A percentile compares a stretch with the other conserved stretches of the same genome.
Evolutionary conservation across 164 flowering plant species (phyloP).

Genomic region (Tetrastigma voinierianum): DNA sequence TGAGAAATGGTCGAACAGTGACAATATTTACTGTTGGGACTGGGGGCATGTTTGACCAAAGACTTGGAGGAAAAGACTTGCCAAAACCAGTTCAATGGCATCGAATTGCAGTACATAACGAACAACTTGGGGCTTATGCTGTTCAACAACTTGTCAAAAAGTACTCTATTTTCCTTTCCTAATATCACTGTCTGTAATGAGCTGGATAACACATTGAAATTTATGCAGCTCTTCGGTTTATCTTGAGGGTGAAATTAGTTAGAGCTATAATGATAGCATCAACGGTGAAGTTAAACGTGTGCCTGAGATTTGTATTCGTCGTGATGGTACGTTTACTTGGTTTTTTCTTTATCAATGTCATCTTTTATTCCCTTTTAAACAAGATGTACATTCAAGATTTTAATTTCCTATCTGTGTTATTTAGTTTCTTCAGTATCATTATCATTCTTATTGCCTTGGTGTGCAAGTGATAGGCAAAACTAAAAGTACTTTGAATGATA

Average conservation of each 20-base stretch:
- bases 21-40: conserved; percentile 96
- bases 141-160: conserved; percentile 79
- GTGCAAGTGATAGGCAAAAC: not conserved
- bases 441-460: not conserved
- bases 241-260: conserved; percentile 90
- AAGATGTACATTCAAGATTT: no score
- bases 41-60: conserved; percentile 91
- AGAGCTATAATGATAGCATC: conserved; percentile 89
- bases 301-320: conserved; percentile 90
- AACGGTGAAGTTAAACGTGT: conserved; percentile 74
- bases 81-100: conserved; percentile 96
- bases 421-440: no score
- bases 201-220: conserved; percentile 6
- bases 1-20: conserved; percentile 84
- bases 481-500: not conserved
- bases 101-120: conserved; percentile 88
- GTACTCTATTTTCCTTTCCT: conserved; percentile 29
- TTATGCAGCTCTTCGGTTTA: conserved; percentile 82
- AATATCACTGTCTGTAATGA: no score
- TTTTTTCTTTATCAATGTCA: not conserved
- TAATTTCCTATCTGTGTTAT: no score
- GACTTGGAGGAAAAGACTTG: conserved; percentile 47
- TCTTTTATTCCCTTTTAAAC: not conserved
- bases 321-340: conserved; percentile 60
- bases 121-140: conserved; percentile 70